Evolutionary conservation across 2,329 filamentous ascomycete species (phyloP).

Genomic region (Botrytis cinerea): DNA sequence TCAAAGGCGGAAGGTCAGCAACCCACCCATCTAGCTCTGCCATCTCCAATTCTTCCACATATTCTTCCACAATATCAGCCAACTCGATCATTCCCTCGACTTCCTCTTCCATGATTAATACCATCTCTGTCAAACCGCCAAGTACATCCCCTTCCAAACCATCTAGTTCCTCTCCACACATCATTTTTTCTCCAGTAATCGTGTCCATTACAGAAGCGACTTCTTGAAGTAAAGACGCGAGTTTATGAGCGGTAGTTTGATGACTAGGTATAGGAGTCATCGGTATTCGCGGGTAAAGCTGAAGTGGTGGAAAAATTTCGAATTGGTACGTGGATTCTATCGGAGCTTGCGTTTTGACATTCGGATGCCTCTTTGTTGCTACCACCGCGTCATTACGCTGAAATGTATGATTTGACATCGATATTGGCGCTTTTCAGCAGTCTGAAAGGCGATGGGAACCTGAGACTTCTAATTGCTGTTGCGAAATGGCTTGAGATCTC

Average conservation of each 20-base stretch:
- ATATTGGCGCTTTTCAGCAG: background rate
- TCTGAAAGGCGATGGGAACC: background rate
- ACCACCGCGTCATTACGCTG: background rate
- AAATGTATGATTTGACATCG: background rate
- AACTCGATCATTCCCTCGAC: slow-evolving; percentile 19
- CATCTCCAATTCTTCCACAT: slow-evolving; percentile 21
- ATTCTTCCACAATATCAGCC: slow-evolving; percentile 18
- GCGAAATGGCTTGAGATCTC: background rate
- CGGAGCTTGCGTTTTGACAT: background rate
- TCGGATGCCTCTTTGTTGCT: background rate
- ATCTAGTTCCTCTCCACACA: slow-evolving; percentile 19
- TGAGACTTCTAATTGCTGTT: background rate
- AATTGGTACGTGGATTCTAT: background rate
- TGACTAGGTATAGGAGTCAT: background rate
- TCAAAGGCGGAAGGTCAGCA: background rate
- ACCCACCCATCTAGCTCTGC: slow-evolving; percentile 15
- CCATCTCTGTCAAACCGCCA: slow-evolving; percentile 20
- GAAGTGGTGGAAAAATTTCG: background rate
- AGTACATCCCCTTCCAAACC: slow-evolving; percentile 15
- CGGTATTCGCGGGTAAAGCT: background rate
- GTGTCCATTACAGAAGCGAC: slow-evolving; percentile 21
- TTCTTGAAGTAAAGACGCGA: slow-evolving; percentile 19
- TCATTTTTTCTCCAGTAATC: slow-evolving; percentile 17
- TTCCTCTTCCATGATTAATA: slow-evolving; percentile 23
- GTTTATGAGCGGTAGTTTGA: slow-evolving; percentile 10